phyloP scores from a whole-genome alignment of 2,329 filamentous ascomycete genomes.

The Colletotrichum echinochloae region DNA sequence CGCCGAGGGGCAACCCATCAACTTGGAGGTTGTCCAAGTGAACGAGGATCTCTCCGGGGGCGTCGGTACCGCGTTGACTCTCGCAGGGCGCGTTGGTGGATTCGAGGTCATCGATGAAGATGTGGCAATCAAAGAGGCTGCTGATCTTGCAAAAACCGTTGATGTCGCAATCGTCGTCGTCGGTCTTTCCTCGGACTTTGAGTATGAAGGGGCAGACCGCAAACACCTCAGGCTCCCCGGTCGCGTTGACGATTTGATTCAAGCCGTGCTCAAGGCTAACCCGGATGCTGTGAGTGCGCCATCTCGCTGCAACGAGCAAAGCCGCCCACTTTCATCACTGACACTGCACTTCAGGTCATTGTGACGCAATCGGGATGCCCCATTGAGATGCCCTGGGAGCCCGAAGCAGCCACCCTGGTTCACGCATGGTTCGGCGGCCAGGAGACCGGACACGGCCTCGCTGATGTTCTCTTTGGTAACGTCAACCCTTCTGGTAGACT shows the following conservation, averaged over 20 bases:
- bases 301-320: no score
- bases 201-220: constrained; percentile 82
- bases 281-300: constrained; percentile 65
- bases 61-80: constrained; percentile 42
- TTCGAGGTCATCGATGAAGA: constrained; percentile 67
- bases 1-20: constrained; percentile 11
- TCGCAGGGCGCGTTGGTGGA: constrained; percentile 64
- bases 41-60: constrained; percentile 44
- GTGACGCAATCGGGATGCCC: constrained; percentile 85
- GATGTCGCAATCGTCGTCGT: constrained; percentile 82
- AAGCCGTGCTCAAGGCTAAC: constrained; percentile 74
- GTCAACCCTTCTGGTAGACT: constrained; percentile 81
- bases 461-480: constrained; percentile 80
- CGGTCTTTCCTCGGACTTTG: constrained; percentile 85
- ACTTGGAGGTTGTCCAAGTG: constrained; percentile 35
- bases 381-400: constrained; percentile 77
- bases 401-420: constrained; percentile 68
- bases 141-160: constrained; percentile 74
- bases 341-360: constrained; percentile 56
- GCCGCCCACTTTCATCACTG: constrained; percentile 50
- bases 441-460: constrained; percentile 84
- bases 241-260: constrained; percentile 76
- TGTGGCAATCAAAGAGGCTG: constrained; percentile 73
- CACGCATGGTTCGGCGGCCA: constrained; percentile 92
- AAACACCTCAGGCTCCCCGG: constrained; percentile 83